A percentile compares a stretch with the other conserved stretches of the same genome.
These are phyloP conservation scores for Phytophthora nicotianae DNA, from an alignment of 352 stramenopile genomes.

Conservation along the genomic window DNA sequence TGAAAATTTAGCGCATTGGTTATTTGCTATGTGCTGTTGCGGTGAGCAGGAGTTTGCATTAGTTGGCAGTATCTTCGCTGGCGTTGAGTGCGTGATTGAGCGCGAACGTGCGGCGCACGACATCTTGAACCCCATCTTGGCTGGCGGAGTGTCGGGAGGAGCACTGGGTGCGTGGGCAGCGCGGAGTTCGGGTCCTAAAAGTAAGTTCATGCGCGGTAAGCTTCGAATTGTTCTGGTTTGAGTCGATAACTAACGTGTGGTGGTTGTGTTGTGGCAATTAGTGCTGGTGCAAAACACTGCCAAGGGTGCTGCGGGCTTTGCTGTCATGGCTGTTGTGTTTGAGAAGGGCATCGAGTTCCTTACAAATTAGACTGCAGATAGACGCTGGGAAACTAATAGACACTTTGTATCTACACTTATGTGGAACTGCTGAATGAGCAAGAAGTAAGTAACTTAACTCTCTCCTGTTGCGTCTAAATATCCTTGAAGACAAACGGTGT, in stretches of 20 bases:
- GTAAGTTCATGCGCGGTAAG: constrained; percentile 38
- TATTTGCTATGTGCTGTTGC: constrained; percentile 1
- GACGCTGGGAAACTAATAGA: constrained; percentile 30
- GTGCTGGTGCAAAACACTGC: constrained; percentile 70
- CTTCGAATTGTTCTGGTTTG: not conserved
- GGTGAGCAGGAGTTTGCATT: constrained; percentile 76
- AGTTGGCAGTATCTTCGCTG: constrained; percentile 80
- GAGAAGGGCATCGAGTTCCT: constrained; percentile 83
- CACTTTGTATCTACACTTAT: constrained; percentile 12
- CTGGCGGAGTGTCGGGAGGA: constrained; percentile 67
- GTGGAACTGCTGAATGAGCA: not conserved
- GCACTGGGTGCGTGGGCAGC: constrained; percentile 74
- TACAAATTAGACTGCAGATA: constrained; percentile 32
- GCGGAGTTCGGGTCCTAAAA: constrained; percentile 58
- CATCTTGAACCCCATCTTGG: constrained; percentile 79
- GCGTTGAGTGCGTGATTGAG: constrained; percentile 85
- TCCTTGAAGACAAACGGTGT: constrained; percentile 55
- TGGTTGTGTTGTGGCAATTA: constrained; percentile 30
- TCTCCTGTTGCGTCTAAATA: constrained; percentile 10
- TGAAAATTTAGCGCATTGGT: not conserved
- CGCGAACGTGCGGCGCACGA: constrained; percentile 80
- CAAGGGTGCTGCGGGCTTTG: constrained; percentile 82
- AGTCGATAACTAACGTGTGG: not conserved
- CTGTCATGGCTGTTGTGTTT: constrained; percentile 85
- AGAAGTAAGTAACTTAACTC: not conserved